A percentile compares a stretch with the other conserved stretches of the same genome.
Conservation (phyloP, 2,329 filamentous ascomycete species). For the Fusarium sp. region DNA sequence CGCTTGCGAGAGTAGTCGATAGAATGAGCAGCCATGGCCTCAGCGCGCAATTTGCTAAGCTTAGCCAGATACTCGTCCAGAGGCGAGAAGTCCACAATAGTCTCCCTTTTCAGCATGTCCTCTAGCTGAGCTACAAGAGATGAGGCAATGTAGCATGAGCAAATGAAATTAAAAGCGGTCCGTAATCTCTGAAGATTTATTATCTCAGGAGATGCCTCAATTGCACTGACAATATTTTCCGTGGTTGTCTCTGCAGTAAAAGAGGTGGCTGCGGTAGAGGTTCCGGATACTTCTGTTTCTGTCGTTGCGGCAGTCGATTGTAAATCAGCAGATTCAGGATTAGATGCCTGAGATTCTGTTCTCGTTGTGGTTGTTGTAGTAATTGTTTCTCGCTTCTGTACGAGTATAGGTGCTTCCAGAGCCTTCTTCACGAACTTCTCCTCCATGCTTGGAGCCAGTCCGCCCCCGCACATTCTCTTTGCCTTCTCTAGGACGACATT, state of each 20-base stretch:
- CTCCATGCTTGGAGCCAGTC: constrained; percentile 83
- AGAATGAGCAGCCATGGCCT: constrained; percentile 75
- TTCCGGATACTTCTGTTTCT: constrained; percentile 51
- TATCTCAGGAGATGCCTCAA: constrained; percentile 59
- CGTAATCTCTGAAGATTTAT: constrained; percentile 69
- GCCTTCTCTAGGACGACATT: constrained; percentile 76
- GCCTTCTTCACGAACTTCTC: constrained; percentile 81
- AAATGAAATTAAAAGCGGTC: constrained; percentile 72
- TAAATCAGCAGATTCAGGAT: constrained; percentile 49
- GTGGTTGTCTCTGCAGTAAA: constrained; percentile 46
- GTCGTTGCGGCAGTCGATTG: constrained; percentile 52
- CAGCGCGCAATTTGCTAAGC: constrained; percentile 73
- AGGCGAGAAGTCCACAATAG: constrained; percentile 70
- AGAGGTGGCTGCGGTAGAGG: constrained; percentile 58
- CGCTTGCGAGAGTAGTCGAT: constrained; percentile 78
- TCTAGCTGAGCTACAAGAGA: constrained; percentile 55
- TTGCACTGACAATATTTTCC: constrained; percentile 52
- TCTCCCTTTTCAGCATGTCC: constrained; percentile 48
- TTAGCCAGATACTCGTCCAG: constrained; percentile 75
- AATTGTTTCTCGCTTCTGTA: constrained; percentile 64
- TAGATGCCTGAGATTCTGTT: constrained; percentile 31
- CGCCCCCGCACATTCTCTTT: constrained; percentile 67
- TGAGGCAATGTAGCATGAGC: constrained; percentile 66
- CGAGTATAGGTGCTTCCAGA: constrained; percentile 79
- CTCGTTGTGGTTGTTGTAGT: constrained; percentile 8